phyloP scores from a whole-genome alignment of 2,329 filamentous ascomycete genomes.

The Helotiales sp. region DNA sequence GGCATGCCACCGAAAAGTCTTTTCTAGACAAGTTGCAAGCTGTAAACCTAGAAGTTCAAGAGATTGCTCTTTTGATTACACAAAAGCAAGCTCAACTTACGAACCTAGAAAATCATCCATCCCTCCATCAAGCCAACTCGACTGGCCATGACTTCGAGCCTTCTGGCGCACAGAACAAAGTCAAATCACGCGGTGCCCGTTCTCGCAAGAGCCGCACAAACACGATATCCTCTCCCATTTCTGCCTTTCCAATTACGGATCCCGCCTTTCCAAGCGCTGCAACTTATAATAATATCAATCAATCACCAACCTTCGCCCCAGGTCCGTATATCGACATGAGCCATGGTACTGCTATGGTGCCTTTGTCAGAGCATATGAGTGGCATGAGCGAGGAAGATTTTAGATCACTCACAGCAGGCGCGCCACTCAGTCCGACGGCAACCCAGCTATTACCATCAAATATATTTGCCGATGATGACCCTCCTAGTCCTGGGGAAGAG shows the following conservation, averaged over 20 bases:
- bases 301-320: constrained; percentile 51
- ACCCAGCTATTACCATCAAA: constrained; percentile 72
- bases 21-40: constrained; percentile 26
- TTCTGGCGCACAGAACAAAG: constrained; percentile 27
- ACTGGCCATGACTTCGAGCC: constrained; percentile 37
- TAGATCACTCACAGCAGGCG: constrained; percentile 60
- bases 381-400: constrained; percentile 62
- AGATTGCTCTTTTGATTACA: constrained; percentile 26
- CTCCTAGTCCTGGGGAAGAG: constrained; percentile 42
- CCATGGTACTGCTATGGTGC: constrained; percentile 33
- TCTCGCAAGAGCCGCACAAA: constrained; percentile 42
- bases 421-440: constrained; percentile 76
- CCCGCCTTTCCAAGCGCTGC: constrained; percentile 38
- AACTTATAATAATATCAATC: constrained; percentile 44
- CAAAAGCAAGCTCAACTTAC: constrained; percentile 23
- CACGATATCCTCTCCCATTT: constrained; percentile 34
- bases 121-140: constrained; percentile 35
- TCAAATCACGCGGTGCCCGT: constrained; percentile 39
- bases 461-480: constrained; percentile 60
- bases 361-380: constrained; percentile 36
- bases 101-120: constrained; percentile 24
- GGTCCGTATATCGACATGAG: constrained; percentile 45
- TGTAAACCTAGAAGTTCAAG: constrained; percentile 23
- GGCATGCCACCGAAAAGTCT: constrained; percentile 31
- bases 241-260: constrained; percentile 33